A percentile compares a stretch with the other conserved stretches of the same genome.
Conservation (phyloP, 768 basidiomycete genomes). For the Lentinula guzmanii region DNA sequence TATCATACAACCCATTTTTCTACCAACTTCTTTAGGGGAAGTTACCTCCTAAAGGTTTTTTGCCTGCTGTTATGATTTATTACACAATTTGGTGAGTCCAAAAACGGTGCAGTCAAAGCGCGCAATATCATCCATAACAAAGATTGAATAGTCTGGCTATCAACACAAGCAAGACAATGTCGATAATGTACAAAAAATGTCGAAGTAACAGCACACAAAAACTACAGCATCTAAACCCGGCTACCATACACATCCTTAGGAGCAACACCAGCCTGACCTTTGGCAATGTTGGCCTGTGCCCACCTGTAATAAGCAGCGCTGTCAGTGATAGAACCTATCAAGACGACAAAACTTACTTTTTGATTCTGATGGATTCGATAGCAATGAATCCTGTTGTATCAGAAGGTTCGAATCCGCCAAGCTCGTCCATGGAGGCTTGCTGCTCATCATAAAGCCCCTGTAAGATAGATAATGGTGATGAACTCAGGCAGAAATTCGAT, state of each 20-base stretch:
- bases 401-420: constrained; percentile 95
- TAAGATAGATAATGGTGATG: neutral
- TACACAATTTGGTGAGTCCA: too few relatives aligned
- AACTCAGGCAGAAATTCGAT: neutral
- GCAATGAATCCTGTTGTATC: constrained; percentile 96
- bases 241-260: constrained; percentile 77
- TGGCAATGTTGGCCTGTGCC: constrained; percentile 83
- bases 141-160: too few relatives aligned
- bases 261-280: constrained; percentile 74
- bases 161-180: too few relatives aligned
- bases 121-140: too few relatives aligned
- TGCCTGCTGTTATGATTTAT: too few relatives aligned
- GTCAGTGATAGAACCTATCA: constrained; percentile 1
- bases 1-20: too few relatives aligned
- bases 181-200: neutral
- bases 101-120: too few relatives aligned
- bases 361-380: constrained; percentile 96
- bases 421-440: constrained; percentile 97
- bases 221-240: constrained; percentile 32
- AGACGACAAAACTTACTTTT: constrained; percentile 59
- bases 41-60: too few relatives aligned
- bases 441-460: constrained; percentile 93
- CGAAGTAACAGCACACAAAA: neutral
- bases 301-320: constrained; percentile 43
- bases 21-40: too few relatives aligned